Evolutionary conservation across 331 rosid species (phyloP).

Genomic region (Cydonia oblonga): DNA sequence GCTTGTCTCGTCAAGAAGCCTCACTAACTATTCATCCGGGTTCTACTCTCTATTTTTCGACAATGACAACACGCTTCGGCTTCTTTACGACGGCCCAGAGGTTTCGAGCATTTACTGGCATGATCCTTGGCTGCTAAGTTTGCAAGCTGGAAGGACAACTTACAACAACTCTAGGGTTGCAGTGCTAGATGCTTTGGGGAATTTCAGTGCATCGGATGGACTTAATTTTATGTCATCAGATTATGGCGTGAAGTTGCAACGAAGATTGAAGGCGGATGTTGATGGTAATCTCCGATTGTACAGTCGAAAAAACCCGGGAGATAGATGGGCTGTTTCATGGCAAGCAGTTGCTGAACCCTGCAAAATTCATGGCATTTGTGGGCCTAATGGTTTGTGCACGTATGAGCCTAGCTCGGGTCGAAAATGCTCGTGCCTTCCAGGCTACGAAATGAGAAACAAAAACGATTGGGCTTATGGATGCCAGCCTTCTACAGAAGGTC

Average conservation of each 20-base stretch:
- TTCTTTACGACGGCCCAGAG: conserved; percentile 15
- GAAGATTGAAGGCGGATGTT: conserved; percentile 29
- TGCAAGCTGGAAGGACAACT: conserved; percentile 12
- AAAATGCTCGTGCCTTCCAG: conserved; percentile 11
- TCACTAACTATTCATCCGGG: conserved; percentile 19
- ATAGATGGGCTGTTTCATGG: conserved; percentile 40
- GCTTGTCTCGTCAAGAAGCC: conserved; percentile 21
- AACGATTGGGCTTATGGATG: conserved; percentile 38
- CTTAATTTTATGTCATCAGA: conserved; percentile 23
- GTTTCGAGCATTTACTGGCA: conserved; percentile 24
- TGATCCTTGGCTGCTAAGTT: conserved; percentile 7
- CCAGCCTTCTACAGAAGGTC: conserved; percentile 6
- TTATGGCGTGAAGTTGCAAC: conserved; percentile 23
- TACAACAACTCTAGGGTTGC: conserved; percentile 17
- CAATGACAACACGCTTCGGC: conserved; percentile 25
- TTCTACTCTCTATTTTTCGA: conserved; percentile 23
- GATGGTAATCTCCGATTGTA: conserved; percentile 44
- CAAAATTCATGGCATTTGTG: conserved; percentile 46
- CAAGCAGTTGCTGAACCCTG: conserved; percentile 30
- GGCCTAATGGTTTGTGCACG: conserved; percentile 26
- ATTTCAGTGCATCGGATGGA: conserved; percentile 32
- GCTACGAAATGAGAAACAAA: background rate
- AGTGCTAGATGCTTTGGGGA: conserved; percentile 16
- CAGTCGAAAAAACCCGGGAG: conserved; percentile 10
- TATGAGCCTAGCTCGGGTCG: conserved; percentile 10